Conservation (phyloP, 2,329 filamentous ascomycete species). For the Aspergillus caelatus region DNA sequence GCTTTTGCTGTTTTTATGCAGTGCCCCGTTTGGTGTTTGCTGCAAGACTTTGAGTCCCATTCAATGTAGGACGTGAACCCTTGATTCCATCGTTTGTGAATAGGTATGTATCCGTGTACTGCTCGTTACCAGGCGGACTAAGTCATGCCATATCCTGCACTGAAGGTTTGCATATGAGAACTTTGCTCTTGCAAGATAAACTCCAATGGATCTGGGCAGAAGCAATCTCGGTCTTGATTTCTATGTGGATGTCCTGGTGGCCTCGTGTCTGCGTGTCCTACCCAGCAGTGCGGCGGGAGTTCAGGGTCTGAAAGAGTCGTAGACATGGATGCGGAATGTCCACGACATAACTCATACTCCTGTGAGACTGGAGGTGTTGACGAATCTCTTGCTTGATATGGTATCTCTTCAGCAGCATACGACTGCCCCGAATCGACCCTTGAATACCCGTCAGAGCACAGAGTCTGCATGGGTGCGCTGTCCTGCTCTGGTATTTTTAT, state of each 20-base stretch:
- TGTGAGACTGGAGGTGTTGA: background rate
- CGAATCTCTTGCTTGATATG: background rate
- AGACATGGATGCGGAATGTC: conserved; percentile 9
- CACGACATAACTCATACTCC: background rate
- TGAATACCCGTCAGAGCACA: background rate
- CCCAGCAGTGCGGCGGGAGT: conserved; percentile 18
- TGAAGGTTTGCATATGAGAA: background rate
- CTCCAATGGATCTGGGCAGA: background rate
- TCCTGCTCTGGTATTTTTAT: background rate
- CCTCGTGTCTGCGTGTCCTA: background rate
- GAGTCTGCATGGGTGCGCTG: background rate
- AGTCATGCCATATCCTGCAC: background rate
- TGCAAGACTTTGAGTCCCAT: background rate
- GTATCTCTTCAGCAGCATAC: background rate
- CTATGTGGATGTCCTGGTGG: background rate
- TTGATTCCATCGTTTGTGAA: background rate
- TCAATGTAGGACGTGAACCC: background rate
- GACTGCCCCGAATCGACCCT: background rate
- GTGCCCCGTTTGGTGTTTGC: background rate
- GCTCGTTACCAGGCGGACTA: background rate
- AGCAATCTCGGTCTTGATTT: background rate
- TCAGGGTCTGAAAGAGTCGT: conserved; percentile 29
- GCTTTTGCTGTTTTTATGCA: background rate
- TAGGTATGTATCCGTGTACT: background rate
- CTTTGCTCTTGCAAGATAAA: background rate